phyloP scores from a whole-genome alignment of 768 basidiomycete genomes.

The Chiua virens region DNA sequence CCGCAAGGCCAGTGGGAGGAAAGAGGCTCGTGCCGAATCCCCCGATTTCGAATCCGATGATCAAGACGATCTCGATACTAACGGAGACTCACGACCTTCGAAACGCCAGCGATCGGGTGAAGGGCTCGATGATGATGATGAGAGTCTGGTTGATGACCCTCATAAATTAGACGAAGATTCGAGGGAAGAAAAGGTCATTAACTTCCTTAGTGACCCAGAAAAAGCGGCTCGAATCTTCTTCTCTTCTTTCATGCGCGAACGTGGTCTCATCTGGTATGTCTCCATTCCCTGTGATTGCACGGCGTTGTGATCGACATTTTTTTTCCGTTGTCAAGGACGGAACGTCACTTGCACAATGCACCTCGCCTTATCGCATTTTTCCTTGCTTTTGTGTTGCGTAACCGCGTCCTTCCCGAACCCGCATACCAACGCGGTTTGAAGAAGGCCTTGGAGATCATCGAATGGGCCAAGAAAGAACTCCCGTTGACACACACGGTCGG shows the following conservation, averaged over 20 bases:
- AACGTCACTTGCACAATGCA: conserved; percentile 46
- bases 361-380: conserved; percentile 63
- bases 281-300: background rate
- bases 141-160: conserved; percentile 35
- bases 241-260: conserved; percentile 64
- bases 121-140: conserved; percentile 17
- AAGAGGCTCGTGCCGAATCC: conserved; percentile 30
- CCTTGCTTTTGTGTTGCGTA: conserved; percentile 58
- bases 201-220: conserved; percentile 67
- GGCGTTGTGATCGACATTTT: background rate
- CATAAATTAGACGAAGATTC: conserved; percentile 32
- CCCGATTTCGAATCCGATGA: conserved; percentile 37
- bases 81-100: conserved; percentile 7
- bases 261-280: conserved; percentile 69
- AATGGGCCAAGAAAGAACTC: conserved; percentile 42
- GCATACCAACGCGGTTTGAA: conserved; percentile 45
- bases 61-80: conserved; percentile 18
- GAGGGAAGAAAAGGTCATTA: conserved; percentile 44
- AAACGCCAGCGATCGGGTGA: conserved; percentile 29
- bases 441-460: conserved; percentile 44
- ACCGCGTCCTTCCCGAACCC: conserved; percentile 50
- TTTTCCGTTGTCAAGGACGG: conserved; percentile 34
- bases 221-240: conserved; percentile 60
- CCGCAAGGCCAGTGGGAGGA: conserved; percentile 33
- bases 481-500: conserved; percentile 42